These are phyloP conservation scores for Chimonanthus praecox DNA, from an alignment of 164 flowering plant species.

Conservation along the genomic window DNA sequence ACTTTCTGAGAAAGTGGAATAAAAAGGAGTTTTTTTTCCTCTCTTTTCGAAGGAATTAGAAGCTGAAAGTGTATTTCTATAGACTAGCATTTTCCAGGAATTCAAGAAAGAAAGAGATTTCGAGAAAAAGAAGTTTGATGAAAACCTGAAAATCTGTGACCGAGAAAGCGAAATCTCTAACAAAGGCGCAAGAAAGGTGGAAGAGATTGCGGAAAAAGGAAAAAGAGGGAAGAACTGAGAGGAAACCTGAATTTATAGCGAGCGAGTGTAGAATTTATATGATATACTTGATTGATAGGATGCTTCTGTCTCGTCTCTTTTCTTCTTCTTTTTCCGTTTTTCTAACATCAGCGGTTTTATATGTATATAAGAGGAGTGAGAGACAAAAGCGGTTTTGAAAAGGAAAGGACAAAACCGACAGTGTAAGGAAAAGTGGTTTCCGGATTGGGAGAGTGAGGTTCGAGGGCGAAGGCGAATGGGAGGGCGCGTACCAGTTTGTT, in stretches of 20 bases:
- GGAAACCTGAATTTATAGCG: neutral
- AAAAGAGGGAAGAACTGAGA: neutral
- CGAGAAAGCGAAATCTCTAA: too few relatives aligned
- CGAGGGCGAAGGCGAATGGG: constrained; percentile 27
- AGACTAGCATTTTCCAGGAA: neutral
- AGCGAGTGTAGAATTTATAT: neutral
- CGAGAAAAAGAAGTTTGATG: neutral
- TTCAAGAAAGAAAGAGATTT: neutral
- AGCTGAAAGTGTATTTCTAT: neutral
- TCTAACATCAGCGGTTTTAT: neutral
- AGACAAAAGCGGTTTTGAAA: neutral
- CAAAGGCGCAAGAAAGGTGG: neutral
- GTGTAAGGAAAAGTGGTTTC: neutral
- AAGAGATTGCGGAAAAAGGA: neutral
- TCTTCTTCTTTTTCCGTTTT: neutral
- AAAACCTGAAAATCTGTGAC: neutral
- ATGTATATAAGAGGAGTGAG: neutral
- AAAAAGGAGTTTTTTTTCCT: neutral
- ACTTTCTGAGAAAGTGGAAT: neutral
- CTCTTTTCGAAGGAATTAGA: too few relatives aligned
- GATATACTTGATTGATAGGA: too few relatives aligned
- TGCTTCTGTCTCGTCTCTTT: neutral
- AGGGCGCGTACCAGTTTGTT: neutral
- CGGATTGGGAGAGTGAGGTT: neutral
- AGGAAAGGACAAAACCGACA: neutral